A percentile compares a stretch with the other conserved stretches of the same genome.
Conservation (phyloP, 73 alveolate genomes). For the Tetrahymena thermophila region DNA sequence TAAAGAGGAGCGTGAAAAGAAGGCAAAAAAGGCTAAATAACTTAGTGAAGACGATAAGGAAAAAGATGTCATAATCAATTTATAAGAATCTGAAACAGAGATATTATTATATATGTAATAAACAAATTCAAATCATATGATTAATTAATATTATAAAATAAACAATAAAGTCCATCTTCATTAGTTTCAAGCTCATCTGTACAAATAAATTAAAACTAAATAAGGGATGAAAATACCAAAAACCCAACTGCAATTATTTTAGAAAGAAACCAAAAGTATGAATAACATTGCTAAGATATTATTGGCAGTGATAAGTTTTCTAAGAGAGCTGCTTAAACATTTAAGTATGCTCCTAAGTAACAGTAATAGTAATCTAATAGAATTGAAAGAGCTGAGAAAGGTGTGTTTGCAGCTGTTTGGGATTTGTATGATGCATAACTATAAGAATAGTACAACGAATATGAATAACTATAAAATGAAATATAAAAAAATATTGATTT, state of each 20-base stretch:
- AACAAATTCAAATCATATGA: neutral
- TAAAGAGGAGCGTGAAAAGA: conserved; percentile 20
- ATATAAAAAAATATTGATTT: conserved; percentile 18
- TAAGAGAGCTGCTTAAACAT: conserved; percentile 48
- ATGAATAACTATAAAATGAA: conserved; percentile 42
- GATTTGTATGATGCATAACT: conserved; percentile 48
- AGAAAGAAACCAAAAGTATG: conserved; percentile 44
- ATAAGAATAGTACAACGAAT: conserved; percentile 29
- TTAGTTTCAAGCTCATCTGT: conserved; percentile 32
- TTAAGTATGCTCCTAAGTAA: conserved; percentile 31
- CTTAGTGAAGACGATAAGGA: conserved; percentile 48
- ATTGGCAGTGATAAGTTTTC: conserved; percentile 46
- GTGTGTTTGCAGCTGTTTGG: conserved; percentile 52
- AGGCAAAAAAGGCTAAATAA: conserved; percentile 25
- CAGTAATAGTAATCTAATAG: conserved; percentile 19
- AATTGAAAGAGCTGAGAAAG: conserved; percentile 39
- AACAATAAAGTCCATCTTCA: conserved; percentile 25
- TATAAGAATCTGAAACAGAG: conserved; percentile 70
- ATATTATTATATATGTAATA: conserved; percentile 39
- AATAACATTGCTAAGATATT: conserved; percentile 53
- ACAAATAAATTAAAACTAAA: neutral
- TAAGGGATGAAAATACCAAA: conserved; percentile 25
- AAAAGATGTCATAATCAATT: conserved; percentile 58
- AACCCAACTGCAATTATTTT: conserved; percentile 29
- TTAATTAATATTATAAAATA: neutral